Evolutionary conservation across 225 moss, liverwort and hornwort species (phyloP).

Genomic region (Ulota crispa): DNA sequence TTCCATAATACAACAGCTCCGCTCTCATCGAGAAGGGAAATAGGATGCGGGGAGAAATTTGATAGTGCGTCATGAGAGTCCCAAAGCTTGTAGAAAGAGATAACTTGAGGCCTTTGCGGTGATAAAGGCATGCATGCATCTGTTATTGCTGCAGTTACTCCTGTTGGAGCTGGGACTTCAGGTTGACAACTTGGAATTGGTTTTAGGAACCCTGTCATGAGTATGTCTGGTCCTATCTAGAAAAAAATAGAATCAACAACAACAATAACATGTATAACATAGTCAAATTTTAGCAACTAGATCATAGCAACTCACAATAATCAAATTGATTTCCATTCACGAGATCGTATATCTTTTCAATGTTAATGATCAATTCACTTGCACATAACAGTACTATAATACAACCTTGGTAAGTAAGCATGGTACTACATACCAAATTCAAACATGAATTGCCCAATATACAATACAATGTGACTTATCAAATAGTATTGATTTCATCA

Average conservation of each 20-base stretch:
- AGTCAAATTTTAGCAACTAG: not conserved
- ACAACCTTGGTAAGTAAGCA: slow-evolving; percentile 1
- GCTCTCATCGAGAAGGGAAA: slow-evolving; percentile 58
- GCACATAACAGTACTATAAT: not conserved
- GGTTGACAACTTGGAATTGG: slow-evolving; percentile 63
- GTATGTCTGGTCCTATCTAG: slow-evolving; percentile 93
- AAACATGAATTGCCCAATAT: not conserved
- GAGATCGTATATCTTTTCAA: not conserved
- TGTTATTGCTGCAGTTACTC: slow-evolving; percentile 36
- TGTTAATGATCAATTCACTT: not conserved
- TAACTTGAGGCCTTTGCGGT: slow-evolving; percentile 53
- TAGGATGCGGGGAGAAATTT: slow-evolving; percentile 88
- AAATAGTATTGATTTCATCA: not conserved
- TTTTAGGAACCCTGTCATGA: slow-evolving; percentile 79
- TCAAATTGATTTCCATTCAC: not conserved
- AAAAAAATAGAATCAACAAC: slow-evolving; percentile 18
- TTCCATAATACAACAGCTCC: slow-evolving; percentile 62
- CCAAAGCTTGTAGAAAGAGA: slow-evolving; percentile 88
- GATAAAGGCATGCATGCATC: slow-evolving; percentile 37
- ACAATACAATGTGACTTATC: slow-evolving; percentile 4
- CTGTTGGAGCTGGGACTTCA: slow-evolving; percentile 40
- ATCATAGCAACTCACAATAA: not conserved
- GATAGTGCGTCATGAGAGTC: slow-evolving; percentile 87
- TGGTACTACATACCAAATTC: not conserved
- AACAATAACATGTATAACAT: not conserved